phyloP scores from a whole-genome alignment of 108 stramenopile genomes.

The Mediolabrus comicus region DNA sequence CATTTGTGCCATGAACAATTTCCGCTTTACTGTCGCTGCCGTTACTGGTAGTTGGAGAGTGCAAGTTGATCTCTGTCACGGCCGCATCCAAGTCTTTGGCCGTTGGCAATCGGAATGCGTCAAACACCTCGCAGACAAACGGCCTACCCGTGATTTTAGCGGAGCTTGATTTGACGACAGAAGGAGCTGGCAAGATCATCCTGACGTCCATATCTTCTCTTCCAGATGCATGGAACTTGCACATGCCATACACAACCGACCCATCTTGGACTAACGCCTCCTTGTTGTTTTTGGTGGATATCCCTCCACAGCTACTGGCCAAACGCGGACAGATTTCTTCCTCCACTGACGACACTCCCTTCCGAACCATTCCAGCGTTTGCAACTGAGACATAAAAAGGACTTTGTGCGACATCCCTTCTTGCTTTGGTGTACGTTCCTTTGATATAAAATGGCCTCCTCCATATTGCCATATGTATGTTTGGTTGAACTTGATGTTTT shows the following conservation, averaged over 20 bases:
- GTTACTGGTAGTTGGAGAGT: background rate
- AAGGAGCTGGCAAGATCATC: conserved; percentile 66
- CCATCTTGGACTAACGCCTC: conserved; percentile 8
- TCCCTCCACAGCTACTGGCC: conserved; percentile 49
- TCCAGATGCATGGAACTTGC: conserved; percentile 87
- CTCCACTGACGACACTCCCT: conserved; percentile 76
- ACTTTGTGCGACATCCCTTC: conserved; percentile 74
- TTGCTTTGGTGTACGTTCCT: conserved; percentile 72
- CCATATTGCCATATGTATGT: conserved; percentile 55
- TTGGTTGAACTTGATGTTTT: background rate
- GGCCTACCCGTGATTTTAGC: conserved; percentile 59
- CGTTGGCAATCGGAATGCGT: conserved; percentile 60
- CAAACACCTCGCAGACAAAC: conserved; percentile 80
- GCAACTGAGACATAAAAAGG: conserved; percentile 67
- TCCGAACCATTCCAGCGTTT: conserved; percentile 28
- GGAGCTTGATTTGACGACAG: conserved; percentile 9
- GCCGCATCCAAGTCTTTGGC: conserved; percentile 29
- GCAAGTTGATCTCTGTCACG: conserved; percentile 57
- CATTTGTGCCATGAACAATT: conserved; percentile 12
- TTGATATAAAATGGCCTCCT: conserved; percentile 64
- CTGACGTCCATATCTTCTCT: conserved; percentile 91
- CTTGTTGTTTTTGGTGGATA: conserved; percentile 63
- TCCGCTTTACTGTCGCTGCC: background rate
- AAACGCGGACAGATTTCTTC: conserved; percentile 70
- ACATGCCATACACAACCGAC: conserved; percentile 62